These are phyloP conservation scores for Emergomyces pasteurianus DNA, from an alignment of 2,329 filamentous ascomycete species.

Conservation along the genomic window DNA sequence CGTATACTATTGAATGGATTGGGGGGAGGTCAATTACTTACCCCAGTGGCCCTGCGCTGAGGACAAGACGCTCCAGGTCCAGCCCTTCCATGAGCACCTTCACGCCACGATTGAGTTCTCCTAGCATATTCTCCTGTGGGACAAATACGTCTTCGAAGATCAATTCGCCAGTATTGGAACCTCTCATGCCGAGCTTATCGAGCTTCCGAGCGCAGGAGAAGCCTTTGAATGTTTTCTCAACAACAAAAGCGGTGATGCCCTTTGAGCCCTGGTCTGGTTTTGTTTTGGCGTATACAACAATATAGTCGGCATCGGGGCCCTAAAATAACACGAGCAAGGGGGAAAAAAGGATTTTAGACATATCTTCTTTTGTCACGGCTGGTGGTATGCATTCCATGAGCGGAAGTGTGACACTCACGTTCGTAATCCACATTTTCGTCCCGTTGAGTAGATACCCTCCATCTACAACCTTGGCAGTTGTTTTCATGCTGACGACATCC, in stretches of 20 bases:
- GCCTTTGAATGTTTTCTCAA: constrained; percentile 56
- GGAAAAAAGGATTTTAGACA: constrained; percentile 9
- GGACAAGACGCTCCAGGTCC: constrained; percentile 83
- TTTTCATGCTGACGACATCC: constrained; percentile 95
- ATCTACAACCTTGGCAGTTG: constrained; percentile 64
- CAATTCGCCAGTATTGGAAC: constrained; percentile 90
- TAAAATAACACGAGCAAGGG: constrained; percentile 13
- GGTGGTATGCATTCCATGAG: background rate
- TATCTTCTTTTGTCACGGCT: background rate
- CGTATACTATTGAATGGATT: background rate
- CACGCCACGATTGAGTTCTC: constrained; percentile 68
- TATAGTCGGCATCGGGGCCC: constrained; percentile 78
- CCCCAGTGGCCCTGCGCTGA: constrained; percentile 81
- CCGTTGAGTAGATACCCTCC: constrained; percentile 80
- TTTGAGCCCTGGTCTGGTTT: constrained; percentile 66
- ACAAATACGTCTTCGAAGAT: constrained; percentile 88
- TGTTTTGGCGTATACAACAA: constrained; percentile 97
- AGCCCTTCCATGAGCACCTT: constrained; percentile 91
- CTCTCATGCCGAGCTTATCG: constrained; percentile 97
- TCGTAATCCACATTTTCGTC: constrained; percentile 99
- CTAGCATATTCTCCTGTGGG: constrained; percentile 68
- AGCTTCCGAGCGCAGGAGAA: constrained; percentile 85
- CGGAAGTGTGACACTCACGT: constrained; percentile 38
- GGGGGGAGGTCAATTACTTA: constrained; percentile 16
- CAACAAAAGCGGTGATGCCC: constrained; percentile 90